These are phyloP conservation scores for Zymoseptoria tritici DNA, from an alignment of 2,329 filamentous ascomycete species.

Conservation along the genomic window DNA sequence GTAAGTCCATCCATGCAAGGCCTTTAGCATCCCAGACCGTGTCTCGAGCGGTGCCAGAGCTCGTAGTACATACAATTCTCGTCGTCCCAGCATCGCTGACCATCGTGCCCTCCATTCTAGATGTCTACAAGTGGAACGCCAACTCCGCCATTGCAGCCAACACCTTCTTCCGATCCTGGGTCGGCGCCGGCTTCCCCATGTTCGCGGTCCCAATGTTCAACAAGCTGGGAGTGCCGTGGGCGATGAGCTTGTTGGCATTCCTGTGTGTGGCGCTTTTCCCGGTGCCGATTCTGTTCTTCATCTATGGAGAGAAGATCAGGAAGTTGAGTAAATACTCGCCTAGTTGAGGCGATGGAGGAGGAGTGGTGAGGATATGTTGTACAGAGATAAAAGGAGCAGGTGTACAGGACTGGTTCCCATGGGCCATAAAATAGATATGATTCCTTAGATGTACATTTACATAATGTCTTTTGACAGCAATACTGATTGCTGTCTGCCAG, in stretches of 20 bases:
- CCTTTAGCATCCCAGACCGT: no score
- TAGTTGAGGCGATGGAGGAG: background rate
- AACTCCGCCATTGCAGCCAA: conserved; percentile 33
- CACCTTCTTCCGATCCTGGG: conserved; percentile 22
- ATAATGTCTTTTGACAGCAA: background rate
- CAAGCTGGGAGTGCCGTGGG: conserved; percentile 28
- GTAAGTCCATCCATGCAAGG: no score
- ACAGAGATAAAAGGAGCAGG: background rate
- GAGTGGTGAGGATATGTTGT: background rate
- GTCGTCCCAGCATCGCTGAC: no score
- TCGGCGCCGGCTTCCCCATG: conserved; percentile 31
- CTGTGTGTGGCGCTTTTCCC: conserved; percentile 23
- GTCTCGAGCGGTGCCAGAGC: no score
- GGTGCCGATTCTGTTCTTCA: conserved; percentile 23
- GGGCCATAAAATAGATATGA: background rate
- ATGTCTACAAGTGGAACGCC: conserved; percentile 38
- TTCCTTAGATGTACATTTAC: background rate
- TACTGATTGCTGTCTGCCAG: no score
- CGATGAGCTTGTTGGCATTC: conserved; percentile 27
- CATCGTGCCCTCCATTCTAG: no score
- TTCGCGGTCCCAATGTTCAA: conserved; percentile 30
- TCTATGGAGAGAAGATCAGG: conserved; percentile 21
- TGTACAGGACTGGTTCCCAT: background rate
- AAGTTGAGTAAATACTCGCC: conserved; percentile 5
- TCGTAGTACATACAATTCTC: no score